Conservation (phyloP, 805 yeast species). For the Ogataea chonburiensis region DNA sequence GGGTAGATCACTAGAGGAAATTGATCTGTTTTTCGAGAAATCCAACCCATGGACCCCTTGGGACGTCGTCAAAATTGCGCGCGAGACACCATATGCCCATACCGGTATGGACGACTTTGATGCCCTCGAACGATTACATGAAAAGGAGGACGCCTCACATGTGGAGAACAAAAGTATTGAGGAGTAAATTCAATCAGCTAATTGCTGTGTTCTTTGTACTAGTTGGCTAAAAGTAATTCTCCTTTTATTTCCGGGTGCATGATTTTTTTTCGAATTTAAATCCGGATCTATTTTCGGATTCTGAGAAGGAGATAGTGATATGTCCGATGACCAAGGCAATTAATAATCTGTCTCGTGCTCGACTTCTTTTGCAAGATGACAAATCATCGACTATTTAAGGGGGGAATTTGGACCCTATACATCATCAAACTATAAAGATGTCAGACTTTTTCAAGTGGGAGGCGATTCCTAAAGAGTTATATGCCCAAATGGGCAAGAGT, state of each 20-base stretch:
- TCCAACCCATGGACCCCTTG: conserved; percentile 40
- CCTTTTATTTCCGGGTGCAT: conserved; percentile 23
- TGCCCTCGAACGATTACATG: conserved; percentile 4
- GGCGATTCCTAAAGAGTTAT: conserved; percentile 11
- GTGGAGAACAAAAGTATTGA: conserved; percentile 3
- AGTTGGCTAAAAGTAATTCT: no score
- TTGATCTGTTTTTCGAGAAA: conserved; percentile 35
- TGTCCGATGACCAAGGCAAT: no score
- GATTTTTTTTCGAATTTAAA: no score
- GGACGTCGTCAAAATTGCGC: conserved; percentile 40
- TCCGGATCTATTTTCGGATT: no score
- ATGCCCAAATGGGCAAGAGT: conserved; percentile 10
- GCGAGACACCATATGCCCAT: conserved; percentile 4
- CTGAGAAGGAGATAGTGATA: no score
- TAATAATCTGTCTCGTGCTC: no score
- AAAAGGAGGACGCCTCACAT: conserved; percentile 1
- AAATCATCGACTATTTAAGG: no score
- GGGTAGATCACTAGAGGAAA: conserved; percentile 47
- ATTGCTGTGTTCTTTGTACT: no score
- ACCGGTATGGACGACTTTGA: conserved; percentile 6
- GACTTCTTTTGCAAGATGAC: no score
- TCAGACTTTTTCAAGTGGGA: conserved; percentile 13
- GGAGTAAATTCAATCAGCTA: conserved; percentile 1
- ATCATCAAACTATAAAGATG: no score
- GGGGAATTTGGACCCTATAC: no score